Conservation (phyloP, 2,329 filamentous ascomycete genomes). For the Aureobasidium pullulans region DNA sequence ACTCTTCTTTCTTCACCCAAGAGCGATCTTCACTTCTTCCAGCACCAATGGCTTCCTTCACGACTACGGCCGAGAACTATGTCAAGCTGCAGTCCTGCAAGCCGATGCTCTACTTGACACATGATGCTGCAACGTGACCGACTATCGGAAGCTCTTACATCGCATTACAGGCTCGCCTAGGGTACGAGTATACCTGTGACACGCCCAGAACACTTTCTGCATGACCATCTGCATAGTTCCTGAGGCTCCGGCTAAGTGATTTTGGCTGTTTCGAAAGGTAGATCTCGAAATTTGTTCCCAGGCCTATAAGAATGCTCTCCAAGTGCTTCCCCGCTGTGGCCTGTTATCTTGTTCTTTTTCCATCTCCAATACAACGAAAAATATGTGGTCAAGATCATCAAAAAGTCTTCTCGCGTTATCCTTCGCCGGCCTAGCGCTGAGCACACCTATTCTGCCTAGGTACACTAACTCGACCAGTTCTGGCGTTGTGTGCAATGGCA, state of each 20-base stretch:
- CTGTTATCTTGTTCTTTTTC: background rate
- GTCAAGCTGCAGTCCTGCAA: no score
- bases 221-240: background rate
- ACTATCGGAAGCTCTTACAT: no score
- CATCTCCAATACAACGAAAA: no score
- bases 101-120: background rate
- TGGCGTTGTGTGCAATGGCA: conserved; percentile 30
- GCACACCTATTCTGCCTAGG: background rate
- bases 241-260: background rate
- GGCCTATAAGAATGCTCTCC: background rate
- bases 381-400: background rate
- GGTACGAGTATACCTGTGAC: background rate
- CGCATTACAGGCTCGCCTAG: background rate
- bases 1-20: background rate
- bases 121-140: background rate
- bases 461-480: background rate
- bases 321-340: background rate
- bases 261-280: background rate
- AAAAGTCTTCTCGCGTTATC: background rate
- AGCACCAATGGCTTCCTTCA: no score
- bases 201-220: background rate
- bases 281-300: background rate
- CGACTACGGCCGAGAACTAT: no score
- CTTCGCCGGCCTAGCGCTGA: background rate
- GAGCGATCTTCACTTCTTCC: background rate